Evolutionary conservation across 305 asterid species (phyloP).

Genomic region (Solanum hybrid): DNA sequence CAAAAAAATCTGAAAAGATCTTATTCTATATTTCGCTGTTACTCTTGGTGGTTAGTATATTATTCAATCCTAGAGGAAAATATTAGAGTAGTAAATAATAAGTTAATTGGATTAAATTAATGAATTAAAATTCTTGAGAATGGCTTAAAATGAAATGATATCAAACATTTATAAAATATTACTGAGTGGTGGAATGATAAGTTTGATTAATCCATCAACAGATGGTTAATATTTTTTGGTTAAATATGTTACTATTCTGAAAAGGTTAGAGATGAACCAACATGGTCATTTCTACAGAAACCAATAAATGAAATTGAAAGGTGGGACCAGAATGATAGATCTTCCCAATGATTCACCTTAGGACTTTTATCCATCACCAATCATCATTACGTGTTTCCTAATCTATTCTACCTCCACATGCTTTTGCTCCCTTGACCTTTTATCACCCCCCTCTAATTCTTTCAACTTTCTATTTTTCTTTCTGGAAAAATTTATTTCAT

Average conservation of each 20-base stretch:
- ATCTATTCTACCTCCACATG: not conserved
- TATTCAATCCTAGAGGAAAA: not conserved
- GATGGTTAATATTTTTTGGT: not conserved
- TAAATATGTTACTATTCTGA: not conserved
- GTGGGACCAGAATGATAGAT: not conserved
- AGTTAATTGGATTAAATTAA: not conserved
- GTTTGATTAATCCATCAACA: not conserved
- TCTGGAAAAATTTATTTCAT: not conserved
- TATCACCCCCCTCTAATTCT: not conserved
- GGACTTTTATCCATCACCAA: not conserved
- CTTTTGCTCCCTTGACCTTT: not conserved
- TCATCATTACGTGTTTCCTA: slow-evolving; percentile 1
- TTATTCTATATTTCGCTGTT: not conserved
- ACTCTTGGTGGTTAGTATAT: not conserved
- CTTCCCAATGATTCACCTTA: slow-evolving; percentile 3
- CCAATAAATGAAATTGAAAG: not conserved
- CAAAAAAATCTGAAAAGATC: not conserved
- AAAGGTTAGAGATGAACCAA: not conserved
- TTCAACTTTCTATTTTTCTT: not conserved
- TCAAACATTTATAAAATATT: not conserved
- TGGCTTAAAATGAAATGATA: not conserved
- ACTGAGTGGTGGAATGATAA: too few species aligned
- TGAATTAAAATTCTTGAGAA: not conserved
- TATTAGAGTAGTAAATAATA: too few species aligned
- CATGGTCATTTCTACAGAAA: not conserved